Conservation (phyloP, 192 early-diverging fungal genomes). For the Cetraspora pellucida region DNA sequence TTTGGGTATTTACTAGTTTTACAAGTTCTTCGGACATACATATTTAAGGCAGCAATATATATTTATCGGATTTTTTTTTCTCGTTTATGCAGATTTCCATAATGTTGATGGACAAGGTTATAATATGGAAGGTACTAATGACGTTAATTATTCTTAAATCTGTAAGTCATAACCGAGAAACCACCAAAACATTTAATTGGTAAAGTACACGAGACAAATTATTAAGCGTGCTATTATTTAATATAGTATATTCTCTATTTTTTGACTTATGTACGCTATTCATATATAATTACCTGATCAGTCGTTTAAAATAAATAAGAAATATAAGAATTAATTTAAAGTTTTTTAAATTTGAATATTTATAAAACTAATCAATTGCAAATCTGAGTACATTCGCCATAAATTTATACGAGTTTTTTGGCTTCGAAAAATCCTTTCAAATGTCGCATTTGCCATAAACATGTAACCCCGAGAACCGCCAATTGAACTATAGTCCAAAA, state of each 20-base stretch:
- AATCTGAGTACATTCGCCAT: background rate
- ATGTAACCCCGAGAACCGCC: slow-evolving; percentile 69
- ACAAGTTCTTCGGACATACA: background rate
- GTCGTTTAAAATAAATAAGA: no score
- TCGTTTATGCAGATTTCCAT: slow-evolving; percentile 11
- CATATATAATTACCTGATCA: no score
- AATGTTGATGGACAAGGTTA: slow-evolving; percentile 22
- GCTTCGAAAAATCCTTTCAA: slow-evolving; percentile 84
- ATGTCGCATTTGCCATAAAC: slow-evolving; percentile 88
- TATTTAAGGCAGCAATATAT: background rate
- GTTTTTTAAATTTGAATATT: no score
- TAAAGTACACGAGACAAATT: no score
- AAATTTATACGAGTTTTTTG: slow-evolving; percentile 82
- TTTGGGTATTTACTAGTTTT: slow-evolving; percentile 40
- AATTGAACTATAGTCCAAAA: slow-evolving; percentile 90
- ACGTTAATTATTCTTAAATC: background rate
- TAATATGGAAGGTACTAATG: background rate
- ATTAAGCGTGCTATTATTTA: no score
- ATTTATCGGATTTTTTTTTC: no score
- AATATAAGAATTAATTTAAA: no score
- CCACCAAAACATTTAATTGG: no score
- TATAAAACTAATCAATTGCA: no score
- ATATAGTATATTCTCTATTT: no score
- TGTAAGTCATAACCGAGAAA: no score
- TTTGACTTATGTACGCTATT: no score